phyloP scores from a whole-genome alignment of 2,329 filamentous ascomycete genomes.

The Fusarium tupiense region DNA sequence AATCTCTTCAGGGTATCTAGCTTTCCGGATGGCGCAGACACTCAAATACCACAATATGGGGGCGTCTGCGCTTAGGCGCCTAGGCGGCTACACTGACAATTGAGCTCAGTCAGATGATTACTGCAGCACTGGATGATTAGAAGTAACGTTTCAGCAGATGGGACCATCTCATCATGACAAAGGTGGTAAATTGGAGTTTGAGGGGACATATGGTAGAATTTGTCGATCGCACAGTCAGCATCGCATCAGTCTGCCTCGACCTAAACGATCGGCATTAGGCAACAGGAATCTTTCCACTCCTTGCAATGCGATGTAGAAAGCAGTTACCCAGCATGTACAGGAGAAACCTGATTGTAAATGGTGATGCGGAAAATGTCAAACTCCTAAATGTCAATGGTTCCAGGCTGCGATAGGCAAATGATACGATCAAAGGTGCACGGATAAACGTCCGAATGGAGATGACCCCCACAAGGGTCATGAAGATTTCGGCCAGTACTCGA shows the following conservation, averaged over 20 bases:
- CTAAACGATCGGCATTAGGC: not conserved
- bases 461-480: not conserved
- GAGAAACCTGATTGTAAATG: not conserved
- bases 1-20: constrained; percentile 9
- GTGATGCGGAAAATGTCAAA: not conserved
- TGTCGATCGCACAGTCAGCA: constrained; percentile 19
- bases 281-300: not conserved
- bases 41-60: not conserved
- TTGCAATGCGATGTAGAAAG: not conserved
- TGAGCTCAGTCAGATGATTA: not conserved
- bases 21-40: constrained; percentile 8
- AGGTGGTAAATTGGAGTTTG: not conserved
- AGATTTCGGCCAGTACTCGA: not conserved
- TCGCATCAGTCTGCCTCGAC: not conserved
- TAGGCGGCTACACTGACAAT: constrained; percentile 19
- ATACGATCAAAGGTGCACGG: constrained; percentile 8
- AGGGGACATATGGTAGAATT: not conserved
- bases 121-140: not conserved
- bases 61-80: constrained; percentile 28
- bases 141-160: constrained; percentile 15
- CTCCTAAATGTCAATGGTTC: not conserved
- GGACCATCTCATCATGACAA: not conserved
- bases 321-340: not conserved
- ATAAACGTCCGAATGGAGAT: constrained; percentile 11
- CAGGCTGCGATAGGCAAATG: not conserved